phyloP scores from a whole-genome alignment of 2,329 filamentous ascomycete genomes.

The Neofusicoccum ribis region DNA sequence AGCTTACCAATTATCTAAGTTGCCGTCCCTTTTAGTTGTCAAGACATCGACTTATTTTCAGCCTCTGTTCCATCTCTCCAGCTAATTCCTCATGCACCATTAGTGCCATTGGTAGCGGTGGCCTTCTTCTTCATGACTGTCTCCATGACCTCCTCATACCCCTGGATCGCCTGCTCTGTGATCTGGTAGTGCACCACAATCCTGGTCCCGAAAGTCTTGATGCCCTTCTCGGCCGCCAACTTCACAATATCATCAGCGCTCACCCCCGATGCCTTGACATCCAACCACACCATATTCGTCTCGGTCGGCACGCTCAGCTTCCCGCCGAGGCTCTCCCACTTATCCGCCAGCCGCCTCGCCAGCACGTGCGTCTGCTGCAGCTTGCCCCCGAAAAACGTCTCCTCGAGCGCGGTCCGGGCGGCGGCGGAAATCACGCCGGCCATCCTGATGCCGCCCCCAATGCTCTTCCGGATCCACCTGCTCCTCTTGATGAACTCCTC shows the following conservation, averaged over 20 bases:
- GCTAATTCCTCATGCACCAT: not conserved
- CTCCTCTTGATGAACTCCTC: conserved; percentile 63
- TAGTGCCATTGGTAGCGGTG: not conserved
- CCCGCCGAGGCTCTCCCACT: conserved; percentile 72
- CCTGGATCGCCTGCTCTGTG: conserved; percentile 60
- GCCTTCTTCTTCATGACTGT: not conserved
- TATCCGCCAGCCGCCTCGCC: conserved; percentile 61
- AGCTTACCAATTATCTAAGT: too few species aligned
- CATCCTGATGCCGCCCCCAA: conserved; percentile 78
- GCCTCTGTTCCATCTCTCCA: too few species aligned
- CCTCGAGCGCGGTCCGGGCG: conserved; percentile 74
- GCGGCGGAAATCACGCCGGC: conserved; percentile 74
- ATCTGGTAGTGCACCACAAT: conserved; percentile 74
- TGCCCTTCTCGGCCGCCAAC: conserved; percentile 57
- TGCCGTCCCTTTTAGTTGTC: too few species aligned
- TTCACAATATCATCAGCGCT: conserved; percentile 54
- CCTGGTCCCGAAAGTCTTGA: conserved; percentile 58
- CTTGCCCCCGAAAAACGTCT: conserved; percentile 72
- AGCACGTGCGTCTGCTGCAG: conserved; percentile 61
- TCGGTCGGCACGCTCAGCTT: conserved; percentile 69
- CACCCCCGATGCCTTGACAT: conserved; percentile 63
- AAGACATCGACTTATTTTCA: too few species aligned
- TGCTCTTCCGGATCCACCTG: conserved; percentile 75
- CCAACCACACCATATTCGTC: conserved; percentile 92
- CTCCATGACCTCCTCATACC: conserved; percentile 22